A percentile compares a stretch with the other conserved stretches of the same genome.
These are phyloP conservation scores for Solanum medicagineum DNA, from an alignment of 257 asterid genomes.

Conservation along the genomic window DNA sequence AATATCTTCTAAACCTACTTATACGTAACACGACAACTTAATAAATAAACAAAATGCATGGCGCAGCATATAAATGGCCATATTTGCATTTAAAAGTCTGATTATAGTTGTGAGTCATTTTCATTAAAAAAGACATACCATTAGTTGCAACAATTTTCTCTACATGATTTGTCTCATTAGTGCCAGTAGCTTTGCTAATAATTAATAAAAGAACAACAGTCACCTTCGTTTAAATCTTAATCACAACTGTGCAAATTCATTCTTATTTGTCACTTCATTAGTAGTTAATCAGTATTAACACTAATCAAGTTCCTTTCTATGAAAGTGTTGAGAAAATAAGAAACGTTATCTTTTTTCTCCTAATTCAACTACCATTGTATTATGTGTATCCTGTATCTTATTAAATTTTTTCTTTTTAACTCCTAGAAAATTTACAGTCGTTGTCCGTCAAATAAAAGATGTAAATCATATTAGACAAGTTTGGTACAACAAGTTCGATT, in stretches of 20 bases:
- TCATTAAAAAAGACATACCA: background rate
- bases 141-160: background rate
- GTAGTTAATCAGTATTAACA: background rate
- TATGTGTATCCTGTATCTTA: background rate
- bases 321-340: background rate
- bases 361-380: background rate
- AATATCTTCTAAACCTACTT: background rate
- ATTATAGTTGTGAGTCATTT: background rate
- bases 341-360: background rate
- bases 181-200: background rate
- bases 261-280: background rate
- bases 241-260: background rate
- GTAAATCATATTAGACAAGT: background rate
- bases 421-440: too few relatives aligned
- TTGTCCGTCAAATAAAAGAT: background rate
- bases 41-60: background rate
- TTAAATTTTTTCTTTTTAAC: background rate
- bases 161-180: background rate
- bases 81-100: background rate
- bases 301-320: background rate
- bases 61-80: background rate
- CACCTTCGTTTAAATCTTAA: background rate
- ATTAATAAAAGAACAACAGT: background rate
- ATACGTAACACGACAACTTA: background rate
- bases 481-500: background rate